Evolutionary conservation across 768 basidiomycete genomes (phyloP).

Genomic region (Tylopilus sp.): DNA sequence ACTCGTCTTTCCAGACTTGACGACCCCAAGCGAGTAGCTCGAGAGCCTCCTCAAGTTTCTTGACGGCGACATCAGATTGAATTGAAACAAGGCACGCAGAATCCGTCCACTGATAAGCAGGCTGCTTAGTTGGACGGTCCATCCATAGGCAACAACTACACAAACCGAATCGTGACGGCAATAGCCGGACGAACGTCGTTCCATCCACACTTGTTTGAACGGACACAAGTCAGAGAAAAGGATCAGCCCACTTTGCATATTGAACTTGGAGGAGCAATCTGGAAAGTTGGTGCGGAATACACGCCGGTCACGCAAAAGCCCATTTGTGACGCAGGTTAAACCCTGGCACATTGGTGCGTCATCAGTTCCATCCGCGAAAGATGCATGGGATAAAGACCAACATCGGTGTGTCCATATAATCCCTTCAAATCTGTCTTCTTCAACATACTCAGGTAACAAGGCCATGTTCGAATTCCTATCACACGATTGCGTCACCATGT

Average conservation of each 20-base stretch:
- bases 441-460: not conserved
- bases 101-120: not conserved
- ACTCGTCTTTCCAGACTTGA: slow-evolving; percentile 2
- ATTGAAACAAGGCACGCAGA: not conserved
- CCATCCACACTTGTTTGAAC: slow-evolving; percentile 1
- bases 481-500: not conserved
- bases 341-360: not conserved
- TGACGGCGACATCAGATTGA: not conserved
- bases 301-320: not conserved
- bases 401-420: too few species aligned
- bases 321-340: not conserved
- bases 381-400: not conserved
- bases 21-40: slow-evolving; percentile 4
- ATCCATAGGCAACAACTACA: not conserved
- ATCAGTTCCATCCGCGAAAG: not conserved
- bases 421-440: too few species aligned
- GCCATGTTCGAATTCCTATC: not conserved
- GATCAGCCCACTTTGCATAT: not conserved
- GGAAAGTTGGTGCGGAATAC: not conserved
- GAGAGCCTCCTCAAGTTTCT: not conserved
- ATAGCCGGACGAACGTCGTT: not conserved
- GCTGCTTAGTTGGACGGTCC: not conserved
- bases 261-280: not conserved
- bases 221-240: not conserved
- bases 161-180: not conserved